phyloP scores from a whole-genome alignment of 2,329 filamentous ascomycete species.

The Neurospora sp. region DNA sequence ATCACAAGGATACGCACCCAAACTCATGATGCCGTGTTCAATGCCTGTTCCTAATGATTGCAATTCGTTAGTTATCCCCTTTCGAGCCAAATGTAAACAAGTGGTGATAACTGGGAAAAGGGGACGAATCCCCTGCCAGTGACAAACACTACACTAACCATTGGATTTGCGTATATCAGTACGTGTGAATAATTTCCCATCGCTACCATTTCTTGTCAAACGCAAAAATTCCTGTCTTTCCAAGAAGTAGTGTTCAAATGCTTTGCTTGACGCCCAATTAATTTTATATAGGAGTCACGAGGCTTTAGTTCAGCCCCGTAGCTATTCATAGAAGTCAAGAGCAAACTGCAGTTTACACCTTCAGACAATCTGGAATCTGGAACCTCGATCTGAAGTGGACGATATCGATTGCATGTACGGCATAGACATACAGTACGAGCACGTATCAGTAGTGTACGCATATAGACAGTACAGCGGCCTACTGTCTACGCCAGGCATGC shows the following conservation, averaged over 20 bases:
- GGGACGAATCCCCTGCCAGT: background rate
- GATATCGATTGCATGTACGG: background rate
- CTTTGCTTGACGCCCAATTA: background rate
- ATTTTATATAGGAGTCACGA: background rate
- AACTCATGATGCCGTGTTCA: background rate
- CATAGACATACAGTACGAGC: background rate
- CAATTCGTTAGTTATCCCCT: background rate
- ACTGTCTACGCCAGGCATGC: background rate
- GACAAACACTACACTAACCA: background rate
- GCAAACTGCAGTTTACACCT: background rate
- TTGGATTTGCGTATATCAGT: background rate
- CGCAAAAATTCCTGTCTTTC: background rate
- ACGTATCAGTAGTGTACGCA: background rate
- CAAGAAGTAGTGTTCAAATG: background rate
- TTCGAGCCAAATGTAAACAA: background rate
- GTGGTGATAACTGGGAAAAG: background rate
- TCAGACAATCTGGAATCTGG: background rate
- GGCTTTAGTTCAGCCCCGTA: background rate
- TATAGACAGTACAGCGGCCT: background rate
- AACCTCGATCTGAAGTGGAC: background rate
- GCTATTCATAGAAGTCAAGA: background rate
- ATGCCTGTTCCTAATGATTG: background rate
- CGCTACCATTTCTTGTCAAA: background rate
- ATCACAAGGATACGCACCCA: background rate
- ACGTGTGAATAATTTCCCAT: background rate